Evolutionary conservation across 2,329 filamentous ascomycete genomes (phyloP).

Genomic region (Pseudogymnoascus sp.): DNA sequence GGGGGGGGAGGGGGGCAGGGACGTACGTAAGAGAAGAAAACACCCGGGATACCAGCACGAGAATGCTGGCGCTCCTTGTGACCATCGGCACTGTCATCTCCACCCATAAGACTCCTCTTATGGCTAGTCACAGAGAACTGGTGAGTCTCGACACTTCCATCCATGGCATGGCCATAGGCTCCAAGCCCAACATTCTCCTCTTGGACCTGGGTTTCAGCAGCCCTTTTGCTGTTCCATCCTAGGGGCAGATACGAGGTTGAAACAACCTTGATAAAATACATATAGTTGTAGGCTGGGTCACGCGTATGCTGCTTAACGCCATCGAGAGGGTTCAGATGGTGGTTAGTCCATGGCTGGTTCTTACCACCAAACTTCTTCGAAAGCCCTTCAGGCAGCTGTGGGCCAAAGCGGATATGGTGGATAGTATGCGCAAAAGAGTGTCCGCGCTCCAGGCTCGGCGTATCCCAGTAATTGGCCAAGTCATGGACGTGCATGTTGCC

Average conservation of each 20-base stretch:
- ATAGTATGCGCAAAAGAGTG: constrained; percentile 89
- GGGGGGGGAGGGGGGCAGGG: not conserved
- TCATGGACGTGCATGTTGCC: constrained; percentile 98
- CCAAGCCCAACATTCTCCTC: constrained; percentile 59
- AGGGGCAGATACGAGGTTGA: constrained; percentile 90
- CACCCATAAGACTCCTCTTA: constrained; percentile 78
- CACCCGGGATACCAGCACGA: constrained; percentile 84
- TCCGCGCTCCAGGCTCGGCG: constrained; percentile 49
- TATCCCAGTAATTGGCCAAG: constrained; percentile 87
- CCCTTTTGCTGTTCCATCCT: constrained; percentile 66
- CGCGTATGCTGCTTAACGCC: constrained; percentile 66
- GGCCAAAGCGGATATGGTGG: constrained; percentile 86
- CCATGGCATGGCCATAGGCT: constrained; percentile 54
- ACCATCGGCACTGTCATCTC: constrained; percentile 76
- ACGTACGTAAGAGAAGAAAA: constrained; percentile 96
- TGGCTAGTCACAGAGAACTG: constrained; percentile 98
- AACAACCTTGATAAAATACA: constrained; percentile 99
- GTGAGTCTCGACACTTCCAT: constrained; percentile 90
- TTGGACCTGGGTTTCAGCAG: constrained; percentile 31
- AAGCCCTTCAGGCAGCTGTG: constrained; percentile 72
- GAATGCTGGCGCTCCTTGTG: constrained; percentile 90
- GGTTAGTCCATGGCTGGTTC: constrained; percentile 67
- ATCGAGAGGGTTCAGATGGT: constrained; percentile 90
- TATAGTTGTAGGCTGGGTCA: constrained; percentile 87
- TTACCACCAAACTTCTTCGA: constrained; percentile 51